Percentiles rank a stretch among this genome's conserved stretches.
These are phyloP conservation scores for Mycena latifolia DNA, from an alignment of 768 basidiomycete species.

Conservation along the genomic window DNA sequence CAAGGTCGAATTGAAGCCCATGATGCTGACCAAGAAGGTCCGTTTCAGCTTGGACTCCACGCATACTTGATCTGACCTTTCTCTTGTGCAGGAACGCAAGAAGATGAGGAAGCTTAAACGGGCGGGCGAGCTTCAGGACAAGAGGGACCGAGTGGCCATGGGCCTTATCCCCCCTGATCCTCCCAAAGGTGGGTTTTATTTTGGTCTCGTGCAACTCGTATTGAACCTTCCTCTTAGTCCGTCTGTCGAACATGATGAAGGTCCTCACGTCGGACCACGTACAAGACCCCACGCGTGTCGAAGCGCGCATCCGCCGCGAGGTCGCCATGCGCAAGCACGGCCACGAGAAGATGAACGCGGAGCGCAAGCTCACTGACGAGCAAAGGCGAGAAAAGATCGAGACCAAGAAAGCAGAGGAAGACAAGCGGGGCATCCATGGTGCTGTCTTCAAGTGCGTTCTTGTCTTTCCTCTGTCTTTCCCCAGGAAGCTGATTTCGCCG, in stretches of 20 bases:
- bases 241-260: constrained; percentile 96
- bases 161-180: constrained; percentile 95
- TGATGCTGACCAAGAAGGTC: constrained; percentile 95
- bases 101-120: constrained; percentile 94
- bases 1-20: constrained; percentile 79
- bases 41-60: not conserved
- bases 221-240: constrained; percentile 64
- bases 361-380: constrained; percentile 93
- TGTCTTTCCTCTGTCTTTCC: not conserved
- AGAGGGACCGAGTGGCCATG: constrained; percentile 95
- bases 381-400: constrained; percentile 91
- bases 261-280: constrained; percentile 97
- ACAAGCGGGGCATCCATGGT: constrained; percentile 85
- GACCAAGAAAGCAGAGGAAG: constrained; percentile 87
- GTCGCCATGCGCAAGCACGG: constrained; percentile 90
- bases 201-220: not conserved
- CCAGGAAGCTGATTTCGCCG: constrained; percentile 2
- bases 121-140: constrained; percentile 92
- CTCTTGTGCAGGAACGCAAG: constrained; percentile 83
- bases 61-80: constrained; percentile 31
- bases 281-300: constrained; percentile 97
- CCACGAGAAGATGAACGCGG: constrained; percentile 95
- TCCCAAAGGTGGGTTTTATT: constrained; percentile 80
- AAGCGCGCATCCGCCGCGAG: constrained; percentile 94
- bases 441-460: constrained; percentile 90